Base-by-base conservation (phyloP, 2,329 filamentous ascomycete genomes). In the Colletotrichum shisoi region DNA sequence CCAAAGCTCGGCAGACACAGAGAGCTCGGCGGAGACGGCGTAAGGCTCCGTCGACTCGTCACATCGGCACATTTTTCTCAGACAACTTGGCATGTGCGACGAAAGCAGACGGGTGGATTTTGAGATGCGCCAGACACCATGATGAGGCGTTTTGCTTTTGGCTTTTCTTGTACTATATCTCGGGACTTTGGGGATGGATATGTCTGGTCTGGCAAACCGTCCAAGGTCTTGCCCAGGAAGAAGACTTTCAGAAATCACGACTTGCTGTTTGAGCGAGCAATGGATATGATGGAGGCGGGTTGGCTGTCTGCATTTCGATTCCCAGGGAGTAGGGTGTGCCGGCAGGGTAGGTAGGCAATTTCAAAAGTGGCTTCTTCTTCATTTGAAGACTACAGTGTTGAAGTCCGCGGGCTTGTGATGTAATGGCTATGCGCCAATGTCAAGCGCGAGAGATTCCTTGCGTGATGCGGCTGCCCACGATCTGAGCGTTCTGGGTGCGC, bases 121-220 rank as follows among this genome's bases (percentile, higher is more conserved):
- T n/a, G 24, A 62, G 52, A 62, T 19, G 13, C 66, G 40, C 66
- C 51, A 48, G 52, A 17, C n/a, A 57, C 21, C 52, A 57, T 60
- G 56, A 64, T 37, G 61, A 51, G 57, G 66, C 63, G 63, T 68
- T 68, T 67, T 58, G 57, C n/a, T 53, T 21, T 67, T 65, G 37
- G 63, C 39, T 58, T 51, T 67, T 59, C 44, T 62, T 68, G 66
- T 68, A 67, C 63, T 67, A 68, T 62, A 67, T 67, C 57, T 66
- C 63, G 63, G 51, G 40, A 48, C 40, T 42, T 45, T 31, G 56
- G 57, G 45, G 44, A 57, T 68, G 66, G 62, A 68, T 68, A 67
- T 62, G 45, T 57, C 49, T 39, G 19, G 53, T 61, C 49, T 39
- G 19, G 39, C 24, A 9, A 39, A 19, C 54, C 42, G 51, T 62